Evolutionary conservation across 352 stramenopile species (phyloP).

Genomic region (Vaucheria bursata): DNA sequence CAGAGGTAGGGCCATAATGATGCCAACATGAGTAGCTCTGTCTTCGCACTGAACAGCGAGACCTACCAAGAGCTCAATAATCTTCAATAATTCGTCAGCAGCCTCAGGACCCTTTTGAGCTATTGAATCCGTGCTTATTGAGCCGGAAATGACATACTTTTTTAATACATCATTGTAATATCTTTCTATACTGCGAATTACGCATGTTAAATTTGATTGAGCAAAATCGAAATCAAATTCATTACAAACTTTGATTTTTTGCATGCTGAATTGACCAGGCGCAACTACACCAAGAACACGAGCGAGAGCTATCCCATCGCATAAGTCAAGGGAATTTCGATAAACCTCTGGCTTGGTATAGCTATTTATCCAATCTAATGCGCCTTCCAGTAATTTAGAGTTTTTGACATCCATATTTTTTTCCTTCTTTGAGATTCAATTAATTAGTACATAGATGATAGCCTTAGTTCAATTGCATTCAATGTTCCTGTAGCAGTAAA

Average conservation of each 20-base stretch:
- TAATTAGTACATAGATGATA: too few species aligned
- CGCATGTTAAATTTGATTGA: background rate
- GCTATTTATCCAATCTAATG: background rate
- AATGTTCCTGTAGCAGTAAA: too few species aligned
- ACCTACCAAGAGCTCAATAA: background rate
- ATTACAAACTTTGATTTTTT: background rate
- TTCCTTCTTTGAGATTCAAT: too few species aligned
- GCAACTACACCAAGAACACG: background rate
- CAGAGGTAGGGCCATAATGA: background rate
- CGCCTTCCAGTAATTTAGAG: too few species aligned
- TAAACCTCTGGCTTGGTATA: background rate
- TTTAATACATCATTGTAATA: background rate
- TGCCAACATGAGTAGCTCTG: background rate
- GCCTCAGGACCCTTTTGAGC: background rate
- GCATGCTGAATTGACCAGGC: background rate
- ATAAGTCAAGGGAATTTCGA: background rate
- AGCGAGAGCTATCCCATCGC: background rate
- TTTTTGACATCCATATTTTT: too few species aligned
- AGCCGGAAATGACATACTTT: background rate
- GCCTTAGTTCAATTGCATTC: too few species aligned
- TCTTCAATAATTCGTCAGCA: background rate
- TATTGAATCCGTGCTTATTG: background rate
- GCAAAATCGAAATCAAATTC: background rate
- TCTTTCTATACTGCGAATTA: background rate
- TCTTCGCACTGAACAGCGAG: constrained; percentile 5